Evolutionary conservation across 345 rosid genomes (phyloP).

Genomic region (Salix suchowensis): DNA sequence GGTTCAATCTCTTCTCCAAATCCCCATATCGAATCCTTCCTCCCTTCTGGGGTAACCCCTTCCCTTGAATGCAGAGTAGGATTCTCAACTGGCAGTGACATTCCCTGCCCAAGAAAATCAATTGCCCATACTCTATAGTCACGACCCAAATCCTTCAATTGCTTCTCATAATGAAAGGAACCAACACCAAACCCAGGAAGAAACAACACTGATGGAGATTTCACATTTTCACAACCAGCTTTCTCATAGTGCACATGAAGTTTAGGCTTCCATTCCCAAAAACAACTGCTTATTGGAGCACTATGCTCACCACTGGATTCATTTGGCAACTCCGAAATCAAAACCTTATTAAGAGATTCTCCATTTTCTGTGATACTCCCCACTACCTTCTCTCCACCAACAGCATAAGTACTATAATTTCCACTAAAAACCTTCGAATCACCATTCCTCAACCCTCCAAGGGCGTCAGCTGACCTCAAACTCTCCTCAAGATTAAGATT

Average conservation of each 20-base stretch:
- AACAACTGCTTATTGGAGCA: conserved; percentile 53
- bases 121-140: conserved; percentile 92
- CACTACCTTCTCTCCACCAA: conserved; percentile 47
- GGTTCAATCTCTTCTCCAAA: conserved; percentile 74
- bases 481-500: conserved; percentile 10
- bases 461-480: conserved; percentile 11
- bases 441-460: conserved; percentile 18
- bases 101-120: conserved; percentile 95
- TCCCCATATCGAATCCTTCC: conserved; percentile 54
- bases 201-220: conserved; percentile 67
- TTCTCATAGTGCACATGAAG: conserved; percentile 68
- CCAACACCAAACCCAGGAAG: conserved; percentile 99
- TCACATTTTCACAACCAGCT: conserved; percentile 57
- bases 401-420: conserved; percentile 45
- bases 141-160: conserved; percentile 78
- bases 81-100: conserved; percentile 70
- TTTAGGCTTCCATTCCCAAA: conserved; percentile 87
- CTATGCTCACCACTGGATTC: conserved; percentile 44
- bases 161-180: conserved; percentile 92
- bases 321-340: conserved; percentile 72
- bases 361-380: conserved; percentile 29
- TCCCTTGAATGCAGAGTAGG: conserved; percentile 47
- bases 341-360: conserved; percentile 41
- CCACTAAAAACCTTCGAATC: conserved; percentile 38
- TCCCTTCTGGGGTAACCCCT: conserved; percentile 19